Percentiles rank a stretch among this genome's conserved stretches.
Conservation (phyloP, 2,329 filamentous ascomycete genomes). For the Fusarium pseudocircinatum region DNA sequence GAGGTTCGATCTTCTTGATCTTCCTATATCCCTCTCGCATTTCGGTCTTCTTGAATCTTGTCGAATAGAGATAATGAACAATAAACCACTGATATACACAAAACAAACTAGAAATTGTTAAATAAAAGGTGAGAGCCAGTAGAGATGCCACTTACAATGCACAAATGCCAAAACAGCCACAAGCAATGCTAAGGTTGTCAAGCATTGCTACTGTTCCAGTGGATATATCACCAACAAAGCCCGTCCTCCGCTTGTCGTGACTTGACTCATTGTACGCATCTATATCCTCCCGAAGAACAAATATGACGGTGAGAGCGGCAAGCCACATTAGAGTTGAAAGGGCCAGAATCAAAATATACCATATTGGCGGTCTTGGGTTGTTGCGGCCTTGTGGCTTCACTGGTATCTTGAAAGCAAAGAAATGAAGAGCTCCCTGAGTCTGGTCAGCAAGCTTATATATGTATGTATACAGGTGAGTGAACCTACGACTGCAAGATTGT, state of each 20-base stretch:
- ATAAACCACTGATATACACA: constrained; percentile 24
- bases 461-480: too few species aligned
- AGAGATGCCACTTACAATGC: constrained; percentile 9
- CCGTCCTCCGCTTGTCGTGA: background rate
- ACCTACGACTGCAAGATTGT: constrained; percentile 24
- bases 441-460: background rate
- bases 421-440: constrained; percentile 14
- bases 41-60: constrained; percentile 14
- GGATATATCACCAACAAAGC: background rate
- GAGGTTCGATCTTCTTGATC: constrained; percentile 8
- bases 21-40: constrained; percentile 19
- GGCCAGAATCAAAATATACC: constrained; percentile 19
- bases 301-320: constrained; percentile 14
- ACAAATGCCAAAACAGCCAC: constrained; percentile 27
- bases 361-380: constrained; percentile 9
- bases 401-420: constrained; percentile 7
- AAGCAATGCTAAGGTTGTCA: constrained; percentile 23
- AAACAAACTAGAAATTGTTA: background rate
- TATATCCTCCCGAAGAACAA: constrained; percentile 6
- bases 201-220: constrained; percentile 13
- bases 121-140: fast-evolving
- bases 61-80: constrained; percentile 11
- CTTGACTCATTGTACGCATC: constrained; percentile 1
- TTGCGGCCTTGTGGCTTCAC: background rate
- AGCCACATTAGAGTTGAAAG: constrained; percentile 14